Percentiles rank a stretch among this genome's conserved stretches.
phyloP scores from a whole-genome alignment of 2,329 filamentous ascomycete genomes.

The Dothideomycetes sp. region DNA sequence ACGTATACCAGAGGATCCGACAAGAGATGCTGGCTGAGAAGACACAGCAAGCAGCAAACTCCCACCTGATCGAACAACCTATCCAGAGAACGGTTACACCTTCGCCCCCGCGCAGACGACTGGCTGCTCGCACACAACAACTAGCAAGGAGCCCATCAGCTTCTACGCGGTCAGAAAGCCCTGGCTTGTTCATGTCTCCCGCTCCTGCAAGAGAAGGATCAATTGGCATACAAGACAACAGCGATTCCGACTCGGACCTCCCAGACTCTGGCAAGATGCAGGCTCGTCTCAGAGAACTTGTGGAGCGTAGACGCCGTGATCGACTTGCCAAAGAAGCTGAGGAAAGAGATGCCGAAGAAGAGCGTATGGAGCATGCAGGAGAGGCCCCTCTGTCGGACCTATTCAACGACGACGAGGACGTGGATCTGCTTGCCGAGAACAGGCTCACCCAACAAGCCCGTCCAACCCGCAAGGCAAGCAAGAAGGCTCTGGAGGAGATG shows the following conservation, averaged over 20 bases:
- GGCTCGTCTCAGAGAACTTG: slow-evolving; percentile 55
- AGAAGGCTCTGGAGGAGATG: slow-evolving; percentile 92
- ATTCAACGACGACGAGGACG: slow-evolving; percentile 35
- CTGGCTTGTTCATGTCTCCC: slow-evolving; percentile 7
- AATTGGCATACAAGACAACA: background rate
- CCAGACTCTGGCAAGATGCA: slow-evolving; percentile 25
- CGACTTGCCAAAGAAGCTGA: slow-evolving; percentile 54
- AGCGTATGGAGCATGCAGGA: slow-evolving; percentile 5
- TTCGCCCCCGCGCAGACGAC: background rate
- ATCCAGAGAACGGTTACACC: background rate
- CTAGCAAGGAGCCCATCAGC: background rate
- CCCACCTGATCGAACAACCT: too few relatives aligned
- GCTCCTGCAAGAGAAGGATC: background rate
- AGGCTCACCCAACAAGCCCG: slow-evolving; percentile 56
- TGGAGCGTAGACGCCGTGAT: slow-evolving; percentile 63
- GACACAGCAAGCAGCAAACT: slow-evolving; percentile 13
- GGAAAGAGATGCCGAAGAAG: slow-evolving; percentile 32
- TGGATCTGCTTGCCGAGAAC: slow-evolving; percentile 37
- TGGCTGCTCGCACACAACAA: background rate
- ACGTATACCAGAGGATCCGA: slow-evolving; percentile 32
- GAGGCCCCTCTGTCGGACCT: slow-evolving; percentile 11
- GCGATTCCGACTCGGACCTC: slow-evolving; percentile 16
- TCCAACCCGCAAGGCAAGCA: slow-evolving; percentile 76
- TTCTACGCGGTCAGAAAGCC: slow-evolving; percentile 3
- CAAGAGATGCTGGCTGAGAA: slow-evolving; percentile 29